These are phyloP conservation scores for Trichoderma sp. DNA, from an alignment of 2,329 filamentous ascomycete species.

Conservation along the genomic window DNA sequence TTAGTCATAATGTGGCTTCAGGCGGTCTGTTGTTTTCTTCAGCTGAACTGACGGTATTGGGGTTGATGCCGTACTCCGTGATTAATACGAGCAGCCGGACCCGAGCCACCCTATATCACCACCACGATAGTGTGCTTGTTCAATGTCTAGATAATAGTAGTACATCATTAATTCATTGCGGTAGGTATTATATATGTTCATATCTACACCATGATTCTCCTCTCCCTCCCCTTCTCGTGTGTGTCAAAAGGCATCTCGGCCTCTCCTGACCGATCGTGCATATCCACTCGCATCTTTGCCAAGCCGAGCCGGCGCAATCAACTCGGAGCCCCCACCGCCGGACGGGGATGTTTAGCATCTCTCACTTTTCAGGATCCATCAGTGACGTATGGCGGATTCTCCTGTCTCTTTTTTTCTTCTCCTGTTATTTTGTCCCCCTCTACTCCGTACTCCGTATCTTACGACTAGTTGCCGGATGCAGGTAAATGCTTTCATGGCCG, in stretches of 20 bases:
- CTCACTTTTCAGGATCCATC: not conserved
- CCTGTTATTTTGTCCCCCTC: not conserved
- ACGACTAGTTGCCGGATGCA: slow-evolving; percentile 5
- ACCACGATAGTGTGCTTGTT: not conserved
- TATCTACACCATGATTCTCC: not conserved
- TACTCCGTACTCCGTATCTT: not conserved
- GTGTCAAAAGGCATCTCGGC: not conserved
- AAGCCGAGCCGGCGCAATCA: slow-evolving; percentile 9
- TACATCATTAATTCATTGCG: too few species aligned
- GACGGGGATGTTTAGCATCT: not conserved
- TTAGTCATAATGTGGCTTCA: not conserved
- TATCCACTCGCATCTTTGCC: not conserved
- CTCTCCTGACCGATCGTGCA: not conserved
- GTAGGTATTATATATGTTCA: too few species aligned
- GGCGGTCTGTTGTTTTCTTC: not conserved
- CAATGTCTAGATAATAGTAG: not conserved
- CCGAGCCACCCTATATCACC: not conserved
- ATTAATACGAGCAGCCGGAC: not conserved
- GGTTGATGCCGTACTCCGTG: too few species aligned
- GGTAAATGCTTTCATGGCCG: slow-evolving; percentile 9
- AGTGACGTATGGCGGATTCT: slow-evolving; percentile 5
- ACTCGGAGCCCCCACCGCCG: not conserved
- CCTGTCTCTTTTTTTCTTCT: not conserved
- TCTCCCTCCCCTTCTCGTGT: not conserved
- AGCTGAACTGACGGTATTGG: not conserved